These are phyloP conservation scores for Danielia reshetovae DNA, from an alignment of 805 yeast species.

Conservation along the genomic window DNA sequence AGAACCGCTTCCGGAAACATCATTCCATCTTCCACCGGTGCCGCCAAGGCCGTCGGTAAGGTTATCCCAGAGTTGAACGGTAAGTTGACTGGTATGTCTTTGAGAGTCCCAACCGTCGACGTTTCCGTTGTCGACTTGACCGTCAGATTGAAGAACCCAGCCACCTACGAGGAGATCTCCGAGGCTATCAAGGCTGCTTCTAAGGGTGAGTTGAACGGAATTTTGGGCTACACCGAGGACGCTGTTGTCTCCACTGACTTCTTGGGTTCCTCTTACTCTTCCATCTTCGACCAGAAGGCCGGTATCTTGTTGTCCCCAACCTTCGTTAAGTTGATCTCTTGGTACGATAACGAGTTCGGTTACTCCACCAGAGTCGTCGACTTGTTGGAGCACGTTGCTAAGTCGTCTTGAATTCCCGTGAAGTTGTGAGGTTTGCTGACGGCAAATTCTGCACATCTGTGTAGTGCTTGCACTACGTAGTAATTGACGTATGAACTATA, in stretches of 20 bases:
- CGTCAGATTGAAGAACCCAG: constrained; percentile 69
- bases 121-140: constrained; percentile 93
- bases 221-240: constrained; percentile 88
- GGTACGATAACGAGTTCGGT: constrained; percentile 97
- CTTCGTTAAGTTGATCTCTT: constrained; percentile 86
- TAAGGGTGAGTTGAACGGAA: constrained; percentile 74
- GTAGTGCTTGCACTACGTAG: too few species aligned
- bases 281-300: constrained; percentile 88
- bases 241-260: constrained; percentile 90
- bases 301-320: constrained; percentile 84
- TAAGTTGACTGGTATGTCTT: constrained; percentile 89
- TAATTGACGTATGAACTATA: too few species aligned
- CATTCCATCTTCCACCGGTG: constrained; percentile 95
- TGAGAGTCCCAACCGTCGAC: constrained; percentile 92
- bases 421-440: constrained; percentile 10
- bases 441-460: too few species aligned
- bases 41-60: constrained; percentile 96
- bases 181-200: constrained; percentile 72
- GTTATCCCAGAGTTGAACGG: constrained; percentile 89
- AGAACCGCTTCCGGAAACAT: constrained; percentile 95
- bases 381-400: constrained; percentile 77
- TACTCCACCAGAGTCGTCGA: constrained; percentile 96
- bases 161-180: constrained; percentile 82
- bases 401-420: constrained; percentile 21
- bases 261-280: constrained; percentile 77